Evolutionary conservation across 305 asterid species (phyloP), one percentile per base, ranked within the genome.

Genomic region (Solanum chacoense): DNA sequence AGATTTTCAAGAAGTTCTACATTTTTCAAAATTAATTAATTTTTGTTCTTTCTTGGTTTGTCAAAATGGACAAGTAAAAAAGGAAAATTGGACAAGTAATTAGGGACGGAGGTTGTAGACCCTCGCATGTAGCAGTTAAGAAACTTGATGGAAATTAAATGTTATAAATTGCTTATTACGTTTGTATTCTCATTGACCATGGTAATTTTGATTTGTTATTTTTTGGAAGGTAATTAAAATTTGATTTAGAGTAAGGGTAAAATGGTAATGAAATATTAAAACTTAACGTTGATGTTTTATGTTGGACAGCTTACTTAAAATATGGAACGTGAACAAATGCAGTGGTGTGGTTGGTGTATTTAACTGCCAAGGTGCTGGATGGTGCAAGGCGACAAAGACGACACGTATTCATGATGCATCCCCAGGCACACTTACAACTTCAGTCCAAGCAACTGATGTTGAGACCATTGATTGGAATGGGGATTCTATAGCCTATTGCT

Each of bases 281-380:
- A 79, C 73, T 31, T 83, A 20, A 83, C 22, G 42, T 31, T 50
- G 24, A 8, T 31, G 40, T 28, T 50, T 4, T 86, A 26, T 88
- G 26, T 13, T 93, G 93, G 45, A 55, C 94, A 97, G 99, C 94
- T 95, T 97, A 93, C 99, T 97, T 42, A 97, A 97, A 88, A 95
- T 97, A 86, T 97, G 99, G 99, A 97, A 97, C 67, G 85, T 84
- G 45, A 97, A 97, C 93, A 96, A 95, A 91, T 95, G 93, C 87
- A 92, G 97, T 0, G 98, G 99, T 31, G 92, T 97, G 87, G 98
- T 97, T 35, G 99, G 99, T 3, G 96, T 94, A 32, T 97, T 97
- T 95, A 97, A 97, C 92, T 97, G 99, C 92, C 99, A 97, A 90
- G 99, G 99, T 87, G 99, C 99, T 1, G 99, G 98, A 59, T 97